A percentile compares a stretch with the other conserved stretches of the same genome.
These are phyloP conservation scores for Pseudopyrenochaeta lycopersici DNA, from an alignment of 2,329 filamentous ascomycete genomes.

Conservation along the genomic window DNA sequence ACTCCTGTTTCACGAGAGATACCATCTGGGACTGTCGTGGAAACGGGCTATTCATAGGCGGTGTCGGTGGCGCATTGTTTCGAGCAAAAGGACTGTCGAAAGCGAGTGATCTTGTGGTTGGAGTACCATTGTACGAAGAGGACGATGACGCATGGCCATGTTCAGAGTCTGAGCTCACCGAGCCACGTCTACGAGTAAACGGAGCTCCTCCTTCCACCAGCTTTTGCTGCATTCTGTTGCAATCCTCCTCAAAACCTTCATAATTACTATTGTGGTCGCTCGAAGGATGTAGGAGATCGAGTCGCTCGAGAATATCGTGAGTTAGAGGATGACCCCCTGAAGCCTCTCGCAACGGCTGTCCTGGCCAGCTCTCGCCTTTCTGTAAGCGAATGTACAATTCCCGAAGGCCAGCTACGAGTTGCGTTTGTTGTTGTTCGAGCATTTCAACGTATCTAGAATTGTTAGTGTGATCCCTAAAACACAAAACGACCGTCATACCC, in stretches of 20 bases:
- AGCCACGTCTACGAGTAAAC: constrained; percentile 62
- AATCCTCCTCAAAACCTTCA: constrained; percentile 67
- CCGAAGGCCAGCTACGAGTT: constrained; percentile 68
- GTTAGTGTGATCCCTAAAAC: constrained; percentile 12
- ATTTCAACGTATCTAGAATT: constrained; percentile 68
- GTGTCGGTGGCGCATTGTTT: constrained; percentile 47
- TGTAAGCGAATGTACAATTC: constrained; percentile 66
- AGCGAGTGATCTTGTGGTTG: constrained; percentile 42
- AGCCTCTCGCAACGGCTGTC: constrained; percentile 60
- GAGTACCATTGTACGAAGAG: constrained; percentile 51
- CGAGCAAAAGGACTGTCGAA: constrained; percentile 43
- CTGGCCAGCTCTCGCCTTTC: constrained; percentile 65
- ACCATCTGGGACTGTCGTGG: constrained; percentile 44
- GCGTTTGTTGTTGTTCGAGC: constrained; percentile 71
- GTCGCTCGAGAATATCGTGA: constrained; percentile 68
- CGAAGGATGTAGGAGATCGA: constrained; percentile 65
- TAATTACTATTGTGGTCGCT: constrained; percentile 56
- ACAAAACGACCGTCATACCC: constrained; percentile 55
- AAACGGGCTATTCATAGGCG: constrained; percentile 50
- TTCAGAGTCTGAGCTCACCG: constrained; percentile 67
- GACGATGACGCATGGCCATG: constrained; percentile 56
- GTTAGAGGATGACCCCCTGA: constrained; percentile 67
- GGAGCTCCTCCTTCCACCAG: constrained; percentile 63
- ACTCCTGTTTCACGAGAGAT: constrained; percentile 42
- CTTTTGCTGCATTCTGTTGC: constrained; percentile 63